Conservation (phyloP, 192 early-diverging fungal genomes). For the Podila verticillata region DNA sequence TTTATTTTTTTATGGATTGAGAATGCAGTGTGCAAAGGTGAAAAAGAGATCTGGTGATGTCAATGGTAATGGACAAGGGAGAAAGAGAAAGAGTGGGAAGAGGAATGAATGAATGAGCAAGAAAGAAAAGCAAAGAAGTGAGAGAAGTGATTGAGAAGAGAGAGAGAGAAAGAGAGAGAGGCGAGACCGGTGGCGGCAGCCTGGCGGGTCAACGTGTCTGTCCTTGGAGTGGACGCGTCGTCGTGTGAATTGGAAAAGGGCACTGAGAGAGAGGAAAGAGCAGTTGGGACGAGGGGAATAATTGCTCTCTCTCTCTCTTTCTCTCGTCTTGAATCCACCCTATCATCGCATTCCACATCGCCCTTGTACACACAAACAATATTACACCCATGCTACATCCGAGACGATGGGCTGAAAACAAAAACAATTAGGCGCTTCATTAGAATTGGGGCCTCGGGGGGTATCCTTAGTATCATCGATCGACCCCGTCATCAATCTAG, state of each 20-base stretch:
- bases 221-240: too few relatives aligned
- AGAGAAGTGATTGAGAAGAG: too few relatives aligned
- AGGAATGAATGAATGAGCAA: not conserved
- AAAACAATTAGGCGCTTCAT: too few relatives aligned
- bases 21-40: not conserved
- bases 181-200: too few relatives aligned
- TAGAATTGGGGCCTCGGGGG: too few relatives aligned
- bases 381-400: too few relatives aligned
- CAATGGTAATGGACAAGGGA: not conserved
- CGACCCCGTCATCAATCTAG: not conserved
- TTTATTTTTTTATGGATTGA: conserved; percentile 2
- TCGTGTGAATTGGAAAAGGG: not conserved
- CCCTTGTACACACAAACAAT: not conserved
- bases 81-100: not conserved
- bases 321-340: not conserved
- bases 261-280: not conserved
- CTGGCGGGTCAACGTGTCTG: too few relatives aligned
- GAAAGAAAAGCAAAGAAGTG: not conserved
- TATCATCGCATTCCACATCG: not conserved
- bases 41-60: not conserved
- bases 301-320: not conserved
- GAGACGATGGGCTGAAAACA: too few relatives aligned
- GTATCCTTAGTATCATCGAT: too few relatives aligned
- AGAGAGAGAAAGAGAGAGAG: too few relatives aligned
- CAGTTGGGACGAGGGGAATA: not conserved